These are phyloP conservation scores for Diaporthe sp. DNA, from an alignment of 2,329 filamentous ascomycete genomes.

Conservation along the genomic window DNA sequence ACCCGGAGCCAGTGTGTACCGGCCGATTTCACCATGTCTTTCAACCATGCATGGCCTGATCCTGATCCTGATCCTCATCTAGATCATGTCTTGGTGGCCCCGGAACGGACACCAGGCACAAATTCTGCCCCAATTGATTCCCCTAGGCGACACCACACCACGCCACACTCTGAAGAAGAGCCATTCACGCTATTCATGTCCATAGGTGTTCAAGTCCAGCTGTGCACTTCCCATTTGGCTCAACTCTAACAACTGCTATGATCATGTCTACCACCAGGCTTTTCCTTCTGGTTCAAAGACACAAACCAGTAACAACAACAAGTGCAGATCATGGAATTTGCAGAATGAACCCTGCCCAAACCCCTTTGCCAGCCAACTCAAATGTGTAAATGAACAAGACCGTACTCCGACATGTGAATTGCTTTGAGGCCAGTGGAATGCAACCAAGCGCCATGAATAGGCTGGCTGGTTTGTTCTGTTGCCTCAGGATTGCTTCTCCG, in stretches of 20 bases:
- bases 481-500: neutral
- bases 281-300: slow-evolving; percentile 20
- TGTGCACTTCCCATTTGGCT: slow-evolving; percentile 28
- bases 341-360: slow-evolving; percentile 26
- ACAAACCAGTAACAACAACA: slow-evolving; percentile 13
- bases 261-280: slow-evolving; percentile 32
- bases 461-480: neutral
- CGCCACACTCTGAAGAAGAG: neutral
- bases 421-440: slow-evolving; percentile 5
- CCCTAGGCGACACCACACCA: neutral
- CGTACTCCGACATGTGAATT: slow-evolving; percentile 37
- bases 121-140: neutral
- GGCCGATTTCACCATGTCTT: neutral
- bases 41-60: slow-evolving; percentile 7
- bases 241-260: slow-evolving; percentile 32
- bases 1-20: neutral
- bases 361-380: slow-evolving; percentile 17
- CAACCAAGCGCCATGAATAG: neutral
- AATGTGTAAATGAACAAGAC: slow-evolving; percentile 34
- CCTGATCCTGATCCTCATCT: neutral
- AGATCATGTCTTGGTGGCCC: neutral
- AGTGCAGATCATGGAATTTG: slow-evolving; percentile 32
- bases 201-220: neutral
- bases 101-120: neutral
- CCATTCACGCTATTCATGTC: neutral